Conservation (phyloP, 768 basidiomycete genomes). For the Rhodotorula toruloides region DNA sequence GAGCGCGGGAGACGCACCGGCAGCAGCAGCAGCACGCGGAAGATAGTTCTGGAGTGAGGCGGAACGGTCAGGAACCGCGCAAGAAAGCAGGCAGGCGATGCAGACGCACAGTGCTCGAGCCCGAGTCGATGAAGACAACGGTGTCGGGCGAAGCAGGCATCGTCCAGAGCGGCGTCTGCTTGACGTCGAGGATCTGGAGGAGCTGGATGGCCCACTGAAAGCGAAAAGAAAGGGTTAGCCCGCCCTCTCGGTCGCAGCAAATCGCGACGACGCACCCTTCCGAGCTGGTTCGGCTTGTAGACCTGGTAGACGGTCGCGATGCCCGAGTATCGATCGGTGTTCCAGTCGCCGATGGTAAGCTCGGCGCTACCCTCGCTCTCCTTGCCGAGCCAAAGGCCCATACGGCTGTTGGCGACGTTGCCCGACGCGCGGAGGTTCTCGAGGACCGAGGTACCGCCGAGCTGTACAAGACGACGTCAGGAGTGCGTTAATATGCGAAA, state of each 20-base stretch:
- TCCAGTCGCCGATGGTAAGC: slow-evolving; percentile 7
- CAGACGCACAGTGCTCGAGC: not conserved
- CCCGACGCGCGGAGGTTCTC: not conserved
- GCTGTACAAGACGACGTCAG: not conserved
- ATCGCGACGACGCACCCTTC: not conserved
- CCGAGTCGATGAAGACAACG: slow-evolving; percentile 6
- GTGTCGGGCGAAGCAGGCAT: not conserved
- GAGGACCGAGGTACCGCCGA: not conserved
- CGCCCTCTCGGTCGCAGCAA: not conserved
- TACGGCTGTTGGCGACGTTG: not conserved
- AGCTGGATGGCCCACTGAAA: not conserved
- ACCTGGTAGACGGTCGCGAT: not conserved
- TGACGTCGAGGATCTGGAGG: too few species aligned
- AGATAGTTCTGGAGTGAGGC: not conserved
- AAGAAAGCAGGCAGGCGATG: not conserved
- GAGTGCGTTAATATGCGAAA: not conserved
- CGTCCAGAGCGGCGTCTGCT: not conserved
- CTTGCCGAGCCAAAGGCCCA: slow-evolving; percentile 15
- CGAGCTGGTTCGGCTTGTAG: not conserved
- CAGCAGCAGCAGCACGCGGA: not conserved
- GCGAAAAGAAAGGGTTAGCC: not conserved
- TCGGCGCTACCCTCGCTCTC: not conserved
- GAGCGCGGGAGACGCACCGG: not conserved
- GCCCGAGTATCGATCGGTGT: slow-evolving; percentile 3
- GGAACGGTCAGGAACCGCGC: not conserved